Conservation (phyloP, 306 rosid genomes). For the Acmispon strigosus region DNA sequence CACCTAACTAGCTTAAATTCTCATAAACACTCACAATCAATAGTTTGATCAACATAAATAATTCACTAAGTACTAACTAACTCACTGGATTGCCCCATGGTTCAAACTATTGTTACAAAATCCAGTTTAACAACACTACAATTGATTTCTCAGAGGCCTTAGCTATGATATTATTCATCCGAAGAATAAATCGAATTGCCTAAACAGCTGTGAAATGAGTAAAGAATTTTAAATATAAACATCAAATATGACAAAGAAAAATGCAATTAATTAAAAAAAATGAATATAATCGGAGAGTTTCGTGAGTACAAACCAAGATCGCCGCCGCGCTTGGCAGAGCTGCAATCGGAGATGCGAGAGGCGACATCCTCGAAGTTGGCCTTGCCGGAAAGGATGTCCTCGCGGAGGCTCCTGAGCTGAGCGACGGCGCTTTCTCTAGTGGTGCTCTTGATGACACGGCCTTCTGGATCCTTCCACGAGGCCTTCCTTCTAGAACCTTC, state of each 20-base stretch:
- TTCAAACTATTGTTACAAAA: background rate
- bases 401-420: slow-evolving; percentile 54
- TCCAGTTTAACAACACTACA: background rate
- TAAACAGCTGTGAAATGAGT: background rate
- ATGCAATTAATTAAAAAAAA: background rate
- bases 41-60: background rate
- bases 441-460: slow-evolving; percentile 61
- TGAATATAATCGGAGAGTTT: slow-evolving; percentile 14
- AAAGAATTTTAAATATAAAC: background rate
- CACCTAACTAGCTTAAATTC: background rate
- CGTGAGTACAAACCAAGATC: slow-evolving; percentile 65
- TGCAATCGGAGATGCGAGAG: slow-evolving; percentile 80
- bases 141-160: background rate
- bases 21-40: background rate
- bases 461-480: slow-evolving; percentile 99
- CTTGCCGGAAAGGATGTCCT: slow-evolving; percentile 79
- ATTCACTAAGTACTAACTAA: background rate
- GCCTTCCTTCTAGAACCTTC: slow-evolving; percentile 87
- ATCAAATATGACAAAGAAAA: background rate
- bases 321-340: slow-evolving; percentile 96
- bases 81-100: background rate
- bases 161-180: background rate
- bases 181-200: background rate
- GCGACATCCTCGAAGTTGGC: slow-evolving; percentile 66
- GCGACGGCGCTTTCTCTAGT: slow-evolving; percentile 69